These are phyloP conservation scores for Fusarium chaquense DNA, from an alignment of 2,329 filamentous ascomycete species.

Conservation along the genomic window DNA sequence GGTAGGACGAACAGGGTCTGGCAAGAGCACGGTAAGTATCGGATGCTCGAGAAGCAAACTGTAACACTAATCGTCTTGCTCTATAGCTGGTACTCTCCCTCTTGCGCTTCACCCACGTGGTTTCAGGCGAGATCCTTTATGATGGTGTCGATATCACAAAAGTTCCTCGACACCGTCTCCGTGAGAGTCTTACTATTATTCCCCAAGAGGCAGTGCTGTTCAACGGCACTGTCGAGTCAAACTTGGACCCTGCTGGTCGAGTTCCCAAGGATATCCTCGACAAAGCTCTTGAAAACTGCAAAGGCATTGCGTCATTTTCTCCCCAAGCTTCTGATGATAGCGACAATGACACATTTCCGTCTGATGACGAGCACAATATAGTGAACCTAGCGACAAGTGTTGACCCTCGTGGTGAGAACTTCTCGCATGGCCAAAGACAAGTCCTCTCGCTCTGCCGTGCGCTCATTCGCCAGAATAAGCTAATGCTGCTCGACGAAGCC, in stretches of 20 bases:
- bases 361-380: slow-evolving; percentile 22
- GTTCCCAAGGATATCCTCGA: slow-evolving; percentile 66
- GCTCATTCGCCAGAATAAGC: slow-evolving; percentile 65
- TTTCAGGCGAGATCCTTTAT: slow-evolving; percentile 65
- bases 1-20: slow-evolving; percentile 83
- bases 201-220: slow-evolving; percentile 70
- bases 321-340: slow-evolving; percentile 54
- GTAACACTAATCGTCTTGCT: slow-evolving; percentile 21
- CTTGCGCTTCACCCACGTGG: slow-evolving; percentile 65
- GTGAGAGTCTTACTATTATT: slow-evolving; percentile 68
- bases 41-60: not conserved
- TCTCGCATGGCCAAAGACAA: slow-evolving; percentile 69
- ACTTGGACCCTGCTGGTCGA: slow-evolving; percentile 74
- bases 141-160: slow-evolving; percentile 68
- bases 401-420: slow-evolving; percentile 66
- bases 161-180: slow-evolving; percentile 62
- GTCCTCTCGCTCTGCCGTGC: slow-evolving; percentile 69
- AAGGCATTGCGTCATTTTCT: slow-evolving; percentile 67
- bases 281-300: slow-evolving; percentile 71
- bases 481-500: slow-evolving; percentile 70
- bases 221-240: slow-evolving; percentile 64
- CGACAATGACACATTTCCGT: slow-evolving; percentile 41
- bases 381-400: slow-evolving; percentile 60
- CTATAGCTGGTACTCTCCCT: slow-evolving; percentile 63
- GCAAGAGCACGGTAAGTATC: slow-evolving; percentile 79